Evolutionary conservation across 2,329 filamentous ascomycete species (phyloP).

Genomic region (Arthroderma sp.): DNA sequence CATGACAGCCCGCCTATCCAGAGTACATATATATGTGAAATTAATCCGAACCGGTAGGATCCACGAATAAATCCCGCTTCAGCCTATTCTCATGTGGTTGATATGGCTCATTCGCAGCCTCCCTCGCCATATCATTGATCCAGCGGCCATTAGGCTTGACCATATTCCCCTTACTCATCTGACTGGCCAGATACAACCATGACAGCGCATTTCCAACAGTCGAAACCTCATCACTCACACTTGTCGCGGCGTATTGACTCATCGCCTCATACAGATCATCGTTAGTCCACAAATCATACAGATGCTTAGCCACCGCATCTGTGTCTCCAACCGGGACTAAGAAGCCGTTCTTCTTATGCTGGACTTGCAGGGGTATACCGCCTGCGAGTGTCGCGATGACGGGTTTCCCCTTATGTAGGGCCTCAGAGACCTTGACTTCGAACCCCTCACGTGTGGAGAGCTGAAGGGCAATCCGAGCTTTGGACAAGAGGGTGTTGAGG

Average conservation of each 20-base stretch:
- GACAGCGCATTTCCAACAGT: slow-evolving; percentile 65
- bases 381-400: slow-evolving; percentile 63
- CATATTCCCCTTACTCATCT: slow-evolving; percentile 45
- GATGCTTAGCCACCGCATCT: slow-evolving; percentile 43
- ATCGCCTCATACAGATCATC: slow-evolving; percentile 50
- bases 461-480: slow-evolving; percentile 61
- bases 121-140: slow-evolving; percentile 62
- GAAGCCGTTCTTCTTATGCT: slow-evolving; percentile 58
- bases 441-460: slow-evolving; percentile 73
- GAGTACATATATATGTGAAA: not conserved
- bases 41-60: not conserved
- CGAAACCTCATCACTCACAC: slow-evolving; percentile 68
- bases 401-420: slow-evolving; percentile 64
- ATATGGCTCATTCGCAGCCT: slow-evolving; percentile 50
- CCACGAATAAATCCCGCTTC: slow-evolving; percentile 18
- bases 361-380: slow-evolving; percentile 69
- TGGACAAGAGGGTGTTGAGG: slow-evolving; percentile 61
- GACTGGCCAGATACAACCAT: slow-evolving; percentile 67
- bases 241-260: slow-evolving; percentile 48
- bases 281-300: slow-evolving; percentile 13
- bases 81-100: slow-evolving; percentile 47
- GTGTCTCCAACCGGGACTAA: slow-evolving; percentile 60
- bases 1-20: not conserved
- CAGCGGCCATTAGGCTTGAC: slow-evolving; percentile 50
- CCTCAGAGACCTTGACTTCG: slow-evolving; percentile 76